Evolutionary conservation across 176 grass and related monocot species (phyloP).

Genomic region (Luzula sylvatica): DNA sequence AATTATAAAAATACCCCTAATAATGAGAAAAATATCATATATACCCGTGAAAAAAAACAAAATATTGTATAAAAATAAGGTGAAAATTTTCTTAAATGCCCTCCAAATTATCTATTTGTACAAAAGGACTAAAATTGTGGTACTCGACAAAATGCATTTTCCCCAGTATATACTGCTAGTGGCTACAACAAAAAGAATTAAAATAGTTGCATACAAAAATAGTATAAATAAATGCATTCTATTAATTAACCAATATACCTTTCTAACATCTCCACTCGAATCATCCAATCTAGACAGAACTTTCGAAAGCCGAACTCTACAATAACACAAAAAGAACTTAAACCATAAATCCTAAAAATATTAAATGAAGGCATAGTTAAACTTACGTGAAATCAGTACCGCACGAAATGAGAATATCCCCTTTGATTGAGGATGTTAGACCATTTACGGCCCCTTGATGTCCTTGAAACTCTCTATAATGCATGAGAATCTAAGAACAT

Average conservation of each 20-base stretch:
- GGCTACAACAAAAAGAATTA: conserved; percentile 42
- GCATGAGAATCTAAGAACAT: too few relatives aligned
- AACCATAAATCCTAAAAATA: too few relatives aligned
- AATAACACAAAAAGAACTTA: too few relatives aligned
- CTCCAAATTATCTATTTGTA: too few relatives aligned
- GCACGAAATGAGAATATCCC: conserved; percentile 80
- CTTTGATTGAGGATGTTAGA: conserved; percentile 70
- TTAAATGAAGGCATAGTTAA: not conserved
- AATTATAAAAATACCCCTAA: too few relatives aligned
- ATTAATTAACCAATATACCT: conserved; percentile 37
- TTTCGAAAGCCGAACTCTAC: conserved; percentile 83
- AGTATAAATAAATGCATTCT: not conserved
- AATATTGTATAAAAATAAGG: too few relatives aligned
- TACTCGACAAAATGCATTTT: conserved; percentile 81
- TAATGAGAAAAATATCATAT: too few relatives aligned
- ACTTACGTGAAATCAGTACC: conserved; percentile 90
- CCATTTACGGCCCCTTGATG: conserved; percentile 79
- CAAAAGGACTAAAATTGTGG: too few relatives aligned
- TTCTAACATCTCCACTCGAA: conserved; percentile 30
- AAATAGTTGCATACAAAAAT: too few relatives aligned
- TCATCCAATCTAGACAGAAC: conserved; percentile 40
- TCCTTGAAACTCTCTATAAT: conserved; percentile 87
- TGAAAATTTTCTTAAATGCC: too few relatives aligned
- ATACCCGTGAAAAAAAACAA: too few relatives aligned
- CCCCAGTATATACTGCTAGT: conserved; percentile 69